phyloP scores from a whole-genome alignment of 257 asterid species.

The Lithospermum erythrorhizon region DNA sequence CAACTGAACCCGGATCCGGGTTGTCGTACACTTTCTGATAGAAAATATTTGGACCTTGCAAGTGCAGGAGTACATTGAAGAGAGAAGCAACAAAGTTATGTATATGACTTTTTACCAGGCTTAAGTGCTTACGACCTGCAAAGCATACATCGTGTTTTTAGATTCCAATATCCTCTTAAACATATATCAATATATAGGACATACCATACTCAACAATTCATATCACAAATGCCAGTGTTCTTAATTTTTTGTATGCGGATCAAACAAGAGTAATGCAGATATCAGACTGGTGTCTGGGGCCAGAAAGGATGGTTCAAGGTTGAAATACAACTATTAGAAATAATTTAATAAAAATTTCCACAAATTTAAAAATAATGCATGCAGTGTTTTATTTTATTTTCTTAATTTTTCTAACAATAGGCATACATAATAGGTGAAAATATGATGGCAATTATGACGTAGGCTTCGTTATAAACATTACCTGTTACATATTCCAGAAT shows the following conservation, averaged over 20 bases:
- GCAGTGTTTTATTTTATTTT: background rate
- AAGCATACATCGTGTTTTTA: too few species aligned
- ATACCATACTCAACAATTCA: background rate
- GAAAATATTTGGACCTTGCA: constrained; percentile 67
- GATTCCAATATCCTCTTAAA: too few species aligned
- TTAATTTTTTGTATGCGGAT: too few species aligned
- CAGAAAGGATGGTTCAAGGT: background rate
- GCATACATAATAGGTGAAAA: background rate
- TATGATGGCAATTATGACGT: background rate
- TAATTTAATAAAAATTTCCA: too few species aligned
- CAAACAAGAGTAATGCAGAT: too few species aligned
- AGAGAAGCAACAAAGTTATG: constrained; percentile 64
- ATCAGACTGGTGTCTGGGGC: too few species aligned
- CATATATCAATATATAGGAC: too few species aligned
- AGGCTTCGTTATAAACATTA: constrained; percentile 10
- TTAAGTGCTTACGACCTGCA: too few species aligned
- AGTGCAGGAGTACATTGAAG: constrained; percentile 62
- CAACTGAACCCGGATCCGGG: constrained; percentile 76
- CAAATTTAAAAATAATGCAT: background rate
- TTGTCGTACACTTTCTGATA: constrained; percentile 13
- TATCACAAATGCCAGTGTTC: too few species aligned
- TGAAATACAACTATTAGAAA: too few species aligned
- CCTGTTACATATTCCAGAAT: constrained; percentile 73
- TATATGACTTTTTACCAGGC: constrained; percentile 47
- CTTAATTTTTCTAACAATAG: background rate